Conservation (phyloP, 2,329 filamentous ascomycete genomes). For the Trichoderma sp. region DNA sequence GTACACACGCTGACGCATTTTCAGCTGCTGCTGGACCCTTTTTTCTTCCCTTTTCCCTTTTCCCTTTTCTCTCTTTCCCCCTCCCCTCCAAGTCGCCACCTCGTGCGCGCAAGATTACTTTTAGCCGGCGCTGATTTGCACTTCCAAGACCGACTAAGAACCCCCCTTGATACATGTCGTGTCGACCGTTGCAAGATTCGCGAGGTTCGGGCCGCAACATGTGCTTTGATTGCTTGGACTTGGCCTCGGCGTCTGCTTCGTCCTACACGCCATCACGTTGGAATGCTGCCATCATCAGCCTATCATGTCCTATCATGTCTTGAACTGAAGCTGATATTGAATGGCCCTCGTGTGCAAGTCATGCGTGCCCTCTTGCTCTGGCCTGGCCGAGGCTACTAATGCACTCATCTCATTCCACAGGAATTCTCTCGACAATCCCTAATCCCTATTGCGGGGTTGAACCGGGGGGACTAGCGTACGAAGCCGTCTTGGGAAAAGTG, state of each 20-base stretch:
- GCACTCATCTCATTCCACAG: background rate
- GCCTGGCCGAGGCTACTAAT: background rate
- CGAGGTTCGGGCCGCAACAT: slow-evolving; percentile 1
- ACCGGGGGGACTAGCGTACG: background rate
- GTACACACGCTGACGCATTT: background rate
- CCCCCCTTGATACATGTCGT: background rate
- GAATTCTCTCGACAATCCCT: background rate
- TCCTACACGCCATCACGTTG: background rate
- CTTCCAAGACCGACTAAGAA: background rate
- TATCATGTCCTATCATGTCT: background rate
- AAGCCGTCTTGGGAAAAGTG: slow-evolving; percentile 11
- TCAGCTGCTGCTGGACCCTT: background rate
- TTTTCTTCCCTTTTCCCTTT: background rate
- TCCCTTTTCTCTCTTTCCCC: background rate
- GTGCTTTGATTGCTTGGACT: background rate
- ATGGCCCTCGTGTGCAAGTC: background rate
- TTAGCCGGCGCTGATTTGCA: background rate
- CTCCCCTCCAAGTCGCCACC: background rate
- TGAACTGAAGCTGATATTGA: background rate
- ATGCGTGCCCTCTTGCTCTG: background rate
- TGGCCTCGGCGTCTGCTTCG: background rate
- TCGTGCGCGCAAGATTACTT: background rate
- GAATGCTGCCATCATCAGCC: background rate
- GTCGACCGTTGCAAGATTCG: background rate
- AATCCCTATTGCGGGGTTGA: slow-evolving; percentile 11